Evolutionary conservation across 352 stramenopile genomes (phyloP), one percentile per base, ranked within the genome.

Genomic region (Phytophthora capsici): DNA sequence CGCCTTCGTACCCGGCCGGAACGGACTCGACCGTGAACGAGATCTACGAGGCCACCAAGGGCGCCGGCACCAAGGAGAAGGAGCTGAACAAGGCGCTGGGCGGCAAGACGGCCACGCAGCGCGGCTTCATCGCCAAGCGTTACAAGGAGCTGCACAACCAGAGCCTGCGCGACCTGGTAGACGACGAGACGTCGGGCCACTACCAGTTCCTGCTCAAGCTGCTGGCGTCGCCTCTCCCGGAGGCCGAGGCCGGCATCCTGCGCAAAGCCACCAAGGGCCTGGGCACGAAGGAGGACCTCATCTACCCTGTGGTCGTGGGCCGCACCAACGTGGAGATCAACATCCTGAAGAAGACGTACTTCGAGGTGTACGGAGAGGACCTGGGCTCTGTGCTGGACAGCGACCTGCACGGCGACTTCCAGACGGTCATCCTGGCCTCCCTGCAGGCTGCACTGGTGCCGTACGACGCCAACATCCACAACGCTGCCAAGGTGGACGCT

Each of bases 321-420:
- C 78, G 80, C 60, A 89, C 86, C 4, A 90, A 91, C 63, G 62
- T 61, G 12, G 86, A 94, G 66, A 82, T 94, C 53, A 75, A 79
- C 67, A 90, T 94, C 54, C 79, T 94, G 25, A 94, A 94, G 80
- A 90, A 93, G 73, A 86, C 84, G 0, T 94, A 82, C 71, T 91
- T 83, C 66, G 75, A 89, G 20, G 6, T 75, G 19, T 82, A 88
- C 74, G 73, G 75, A 49, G 70, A 89, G 44, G 86, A 94, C 48
- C 66, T 94, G 43, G 73, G 70, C 16, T 75, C 82, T 17, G 73
- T 74, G 47, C 54, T 93, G 30, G 74, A 90, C 63, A 72, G 71
- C 52, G 86, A 94, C 45, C 66, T 94, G n/a, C 48, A 70, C 47
- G 86, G 86, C 23, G 86, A 94, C 66, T 87, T 89, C 66, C 75